phyloP scores from a whole-genome alignment of 208 protist species.

The Histomonas meleagridis region DNA sequence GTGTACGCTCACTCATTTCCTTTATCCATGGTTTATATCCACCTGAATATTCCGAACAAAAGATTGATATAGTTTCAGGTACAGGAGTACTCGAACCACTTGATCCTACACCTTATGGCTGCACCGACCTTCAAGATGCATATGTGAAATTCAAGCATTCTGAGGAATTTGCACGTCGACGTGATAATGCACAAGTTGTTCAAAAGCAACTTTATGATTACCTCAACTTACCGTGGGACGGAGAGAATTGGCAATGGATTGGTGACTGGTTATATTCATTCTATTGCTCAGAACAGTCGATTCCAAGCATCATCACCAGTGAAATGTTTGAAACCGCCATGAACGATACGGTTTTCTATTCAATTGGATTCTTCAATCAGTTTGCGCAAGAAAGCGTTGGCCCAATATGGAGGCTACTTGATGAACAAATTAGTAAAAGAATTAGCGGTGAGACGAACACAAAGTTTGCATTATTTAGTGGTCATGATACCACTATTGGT shows the following conservation, averaged over 20 bases:
- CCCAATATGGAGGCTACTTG: background rate
- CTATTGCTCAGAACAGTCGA: background rate
- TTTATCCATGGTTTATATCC: background rate
- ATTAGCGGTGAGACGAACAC: background rate
- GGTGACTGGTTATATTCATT: constrained; percentile 16
- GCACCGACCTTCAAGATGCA: background rate
- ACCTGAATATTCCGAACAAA: background rate
- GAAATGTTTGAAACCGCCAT: background rate
- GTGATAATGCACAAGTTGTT: background rate
- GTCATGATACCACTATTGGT: background rate
- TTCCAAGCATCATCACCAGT: background rate
- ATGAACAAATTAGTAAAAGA: background rate
- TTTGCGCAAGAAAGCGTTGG: background rate
- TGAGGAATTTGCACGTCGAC: background rate
- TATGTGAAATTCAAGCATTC: background rate
- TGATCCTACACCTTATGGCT: background rate
- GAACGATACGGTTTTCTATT: background rate
- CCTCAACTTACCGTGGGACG: background rate
- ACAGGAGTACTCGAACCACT: background rate
- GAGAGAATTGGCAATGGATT: background rate
- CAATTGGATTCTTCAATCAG: background rate
- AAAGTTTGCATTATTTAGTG: background rate
- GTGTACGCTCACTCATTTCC: background rate
- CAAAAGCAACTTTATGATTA: background rate
- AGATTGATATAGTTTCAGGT: background rate